Conservation (phyloP, 148 eudicot species). For the Chenopodium album region DNA sequence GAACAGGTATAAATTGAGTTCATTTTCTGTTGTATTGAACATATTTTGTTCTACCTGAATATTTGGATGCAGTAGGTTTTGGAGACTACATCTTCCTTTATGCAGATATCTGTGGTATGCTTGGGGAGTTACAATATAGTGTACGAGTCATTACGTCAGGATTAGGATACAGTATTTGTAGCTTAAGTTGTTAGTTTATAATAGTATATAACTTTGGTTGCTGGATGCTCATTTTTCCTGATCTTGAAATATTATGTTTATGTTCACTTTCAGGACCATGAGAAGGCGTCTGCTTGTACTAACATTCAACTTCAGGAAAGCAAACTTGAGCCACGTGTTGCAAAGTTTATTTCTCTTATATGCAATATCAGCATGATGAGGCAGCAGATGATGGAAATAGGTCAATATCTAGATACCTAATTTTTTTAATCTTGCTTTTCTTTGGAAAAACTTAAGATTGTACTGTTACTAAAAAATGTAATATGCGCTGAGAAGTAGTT, state of each 20-base stretch:
- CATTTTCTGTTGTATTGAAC: neutral
- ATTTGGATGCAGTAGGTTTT: neutral
- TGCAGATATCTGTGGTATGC: neutral
- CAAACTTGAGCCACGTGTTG: constrained; percentile 74
- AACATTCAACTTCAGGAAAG: constrained; percentile 60
- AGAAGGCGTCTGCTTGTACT: constrained; percentile 31
- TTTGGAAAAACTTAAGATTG: neutral
- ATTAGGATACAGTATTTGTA: neutral
- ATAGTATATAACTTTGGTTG: neutral
- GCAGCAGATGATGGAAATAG: constrained; percentile 99
- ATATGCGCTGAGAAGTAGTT: neutral
- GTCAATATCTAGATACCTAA: constrained; percentile 31
- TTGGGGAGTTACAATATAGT: neutral
- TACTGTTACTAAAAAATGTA: neutral
- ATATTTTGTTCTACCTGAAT: neutral
- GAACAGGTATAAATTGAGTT: constrained; percentile 53
- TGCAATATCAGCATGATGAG: constrained; percentile 96
- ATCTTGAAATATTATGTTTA: constrained; percentile 1
- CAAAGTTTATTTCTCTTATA: constrained; percentile 84
- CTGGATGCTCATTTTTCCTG: neutral
- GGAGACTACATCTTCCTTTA: neutral
- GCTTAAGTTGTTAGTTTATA: neutral
- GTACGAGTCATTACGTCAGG: neutral
- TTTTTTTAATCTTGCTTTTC: neutral
- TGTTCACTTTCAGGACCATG: constrained; percentile 47